Percentiles rank a stretch among this genome's conserved stretches.
These are phyloP conservation scores for Triadica sebifera DNA, from an alignment of 345 rosid species.

Conservation along the genomic window DNA sequence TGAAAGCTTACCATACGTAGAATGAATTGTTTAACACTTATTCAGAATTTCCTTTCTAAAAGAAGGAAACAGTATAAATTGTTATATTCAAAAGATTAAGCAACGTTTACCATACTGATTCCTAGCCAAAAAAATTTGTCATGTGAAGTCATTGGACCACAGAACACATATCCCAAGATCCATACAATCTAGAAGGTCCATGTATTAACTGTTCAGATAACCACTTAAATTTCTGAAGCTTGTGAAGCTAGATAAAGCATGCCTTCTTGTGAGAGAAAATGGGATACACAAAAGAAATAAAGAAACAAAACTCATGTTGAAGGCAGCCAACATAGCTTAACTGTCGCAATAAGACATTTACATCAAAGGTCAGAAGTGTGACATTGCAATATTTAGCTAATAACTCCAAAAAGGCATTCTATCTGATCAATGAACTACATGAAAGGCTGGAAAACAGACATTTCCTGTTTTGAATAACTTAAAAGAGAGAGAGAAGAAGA, in stretches of 20 bases:
- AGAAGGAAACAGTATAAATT: no score
- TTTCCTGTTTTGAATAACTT: not conserved
- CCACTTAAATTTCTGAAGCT: not conserved
- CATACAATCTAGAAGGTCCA: no score
- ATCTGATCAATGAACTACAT: not conserved
- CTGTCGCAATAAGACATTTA: not conserved
- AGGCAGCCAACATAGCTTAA: not conserved
- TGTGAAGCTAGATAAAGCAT: not conserved
- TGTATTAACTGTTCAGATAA: not conserved
- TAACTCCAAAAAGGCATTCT: not conserved
- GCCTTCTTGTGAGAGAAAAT: not conserved
- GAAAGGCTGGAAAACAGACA: not conserved
- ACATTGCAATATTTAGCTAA: not conserved
- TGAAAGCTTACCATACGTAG: not conserved
- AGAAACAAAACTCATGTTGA: not conserved
- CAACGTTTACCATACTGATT: not conserved
- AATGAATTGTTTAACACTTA: no score
- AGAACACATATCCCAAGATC: no score
- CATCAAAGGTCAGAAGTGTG: not conserved
- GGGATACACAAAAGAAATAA: not conserved
- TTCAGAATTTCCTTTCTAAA: no score
- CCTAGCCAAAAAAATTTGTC: no score
- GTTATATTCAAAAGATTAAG: not conserved
- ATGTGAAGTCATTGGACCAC: not conserved
- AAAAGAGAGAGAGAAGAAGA: no score